These are phyloP conservation scores for Circinella umbellata DNA, from an alignment of 371 early-diverging fungal genomes.

Conservation along the genomic window DNA sequence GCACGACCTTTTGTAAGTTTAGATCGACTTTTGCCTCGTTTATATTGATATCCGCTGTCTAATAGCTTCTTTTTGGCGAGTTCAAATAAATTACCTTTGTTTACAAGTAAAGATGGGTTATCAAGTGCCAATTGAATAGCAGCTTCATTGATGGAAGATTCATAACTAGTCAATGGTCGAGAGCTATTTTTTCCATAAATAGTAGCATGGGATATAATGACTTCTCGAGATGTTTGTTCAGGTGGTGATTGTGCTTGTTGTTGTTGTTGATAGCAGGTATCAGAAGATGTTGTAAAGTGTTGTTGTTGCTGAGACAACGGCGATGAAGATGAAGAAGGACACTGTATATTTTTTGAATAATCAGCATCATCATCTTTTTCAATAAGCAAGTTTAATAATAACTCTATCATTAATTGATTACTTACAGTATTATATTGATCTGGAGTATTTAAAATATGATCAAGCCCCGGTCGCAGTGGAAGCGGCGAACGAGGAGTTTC, in stretches of 20 bases:
- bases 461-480: conserved; percentile 1
- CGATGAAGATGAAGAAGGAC: background rate
- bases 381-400: background rate
- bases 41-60: conserved; percentile 61
- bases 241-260: background rate
- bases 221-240: conserved; percentile 27
- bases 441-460: conserved; percentile 4
- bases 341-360: too few species aligned
- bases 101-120: conserved; percentile 51
- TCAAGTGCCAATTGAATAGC: conserved; percentile 54
- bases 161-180: conserved; percentile 58
- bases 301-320: conserved; percentile 6
- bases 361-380: too few species aligned
- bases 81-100: conserved; percentile 56
- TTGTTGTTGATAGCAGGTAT: background rate
- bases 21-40: conserved; percentile 65
- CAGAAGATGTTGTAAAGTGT: background rate
- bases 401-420: background rate
- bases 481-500: background rate
- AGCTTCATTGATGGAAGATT: conserved; percentile 62
- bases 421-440: conserved; percentile 9
- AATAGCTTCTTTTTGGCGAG: conserved; percentile 60
- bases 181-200: conserved; percentile 59
- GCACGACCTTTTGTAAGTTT: conserved; percentile 47
- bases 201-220: conserved; percentile 55